These are phyloP conservation scores for Pogostemon cablin DNA, from an alignment of 257 asterid species.

Conservation along the genomic window DNA sequence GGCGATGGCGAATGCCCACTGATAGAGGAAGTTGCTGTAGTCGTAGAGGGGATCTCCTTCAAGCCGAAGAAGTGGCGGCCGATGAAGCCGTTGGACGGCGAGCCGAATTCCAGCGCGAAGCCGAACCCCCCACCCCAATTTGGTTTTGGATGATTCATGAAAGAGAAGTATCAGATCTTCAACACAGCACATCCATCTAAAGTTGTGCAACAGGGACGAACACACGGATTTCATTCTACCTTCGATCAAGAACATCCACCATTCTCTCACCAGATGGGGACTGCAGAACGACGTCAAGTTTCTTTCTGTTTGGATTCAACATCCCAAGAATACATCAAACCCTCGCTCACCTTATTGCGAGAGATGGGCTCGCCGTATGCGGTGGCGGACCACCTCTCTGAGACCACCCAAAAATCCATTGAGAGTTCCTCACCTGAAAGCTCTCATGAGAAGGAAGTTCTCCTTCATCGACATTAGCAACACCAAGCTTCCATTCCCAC, in stretches of 20 bases:
- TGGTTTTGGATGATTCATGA: too few relatives aligned
- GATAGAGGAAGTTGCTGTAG: too few relatives aligned
- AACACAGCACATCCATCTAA: too few relatives aligned
- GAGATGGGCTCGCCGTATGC: constrained; percentile 52
- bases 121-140: too few relatives aligned
- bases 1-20: too few relatives aligned
- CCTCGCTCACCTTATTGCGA: constrained; percentile 50
- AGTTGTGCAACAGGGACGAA: constrained; percentile 37
- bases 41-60: too few relatives aligned
- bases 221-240: constrained; percentile 51
- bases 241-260: constrained; percentile 65
- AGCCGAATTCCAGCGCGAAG: too few relatives aligned
- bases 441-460: constrained; percentile 53
- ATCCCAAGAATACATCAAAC: constrained; percentile 42
- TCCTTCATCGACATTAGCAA: constrained; percentile 42
- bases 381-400: constrained; percentile 37
- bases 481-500: constrained; percentile 44
- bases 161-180: too few relatives aligned
- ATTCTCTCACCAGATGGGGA: constrained; percentile 93
- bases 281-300: constrained; percentile 65
- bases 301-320: constrained; percentile 51
- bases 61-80: too few relatives aligned
- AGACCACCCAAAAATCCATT: constrained; percentile 41
- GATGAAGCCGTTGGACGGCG: too few relatives aligned
- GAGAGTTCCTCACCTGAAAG: constrained; percentile 31